Evolutionary conservation across 2,329 filamentous ascomycete species (phyloP), one percentile per base, ranked within the genome.

Genomic region (Exophiala viscosa): DNA sequence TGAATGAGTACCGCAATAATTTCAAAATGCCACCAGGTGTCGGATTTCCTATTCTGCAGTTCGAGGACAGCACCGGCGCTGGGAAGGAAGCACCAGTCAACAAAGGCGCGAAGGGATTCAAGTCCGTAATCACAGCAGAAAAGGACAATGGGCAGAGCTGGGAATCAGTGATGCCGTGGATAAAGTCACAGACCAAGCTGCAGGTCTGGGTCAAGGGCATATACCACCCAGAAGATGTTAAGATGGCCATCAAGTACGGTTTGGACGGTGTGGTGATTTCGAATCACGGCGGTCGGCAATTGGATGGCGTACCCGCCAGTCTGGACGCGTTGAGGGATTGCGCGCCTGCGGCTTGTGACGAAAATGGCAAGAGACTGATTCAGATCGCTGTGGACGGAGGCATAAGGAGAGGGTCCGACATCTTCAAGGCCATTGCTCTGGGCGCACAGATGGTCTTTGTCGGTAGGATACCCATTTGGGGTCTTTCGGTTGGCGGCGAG

Each of bases 401-500:
- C 0, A 75, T 83, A 23, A 63, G 79, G 39, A 72, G 74, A 5
- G 80, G 79, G 0, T 76, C 73, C 0, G 80, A 83, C 62, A 71
- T 82, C 7, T 76, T 83, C 66, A 82, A 82, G 61, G 79, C 79
- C 1, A 64, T 80, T 2, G 74, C 75, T 3, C 62, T 80, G 3
- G 77, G 76, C 1, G 77, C 76, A 0, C 67, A 76, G 40, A 77
- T 67, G 62, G 73, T 67, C 51, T 80, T 66, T 72, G 65, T 76
- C 3, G 76, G 76, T 1, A 60, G 76, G 17, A 69, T 72, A 3
- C 66, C 71, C 5, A 65, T 79, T 11, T 79, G 76, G 77, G 76
- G 75, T 1, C 65, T 79, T 23, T 55, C 55, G 31, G 60, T 61
- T 35, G 54, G 52, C 14, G 60, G 60, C 7, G 49, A 61, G 23